These are phyloP conservation scores for Monsonia emarginata DNA, from an alignment of 441 rosid genomes.

Conservation along the genomic window DNA sequence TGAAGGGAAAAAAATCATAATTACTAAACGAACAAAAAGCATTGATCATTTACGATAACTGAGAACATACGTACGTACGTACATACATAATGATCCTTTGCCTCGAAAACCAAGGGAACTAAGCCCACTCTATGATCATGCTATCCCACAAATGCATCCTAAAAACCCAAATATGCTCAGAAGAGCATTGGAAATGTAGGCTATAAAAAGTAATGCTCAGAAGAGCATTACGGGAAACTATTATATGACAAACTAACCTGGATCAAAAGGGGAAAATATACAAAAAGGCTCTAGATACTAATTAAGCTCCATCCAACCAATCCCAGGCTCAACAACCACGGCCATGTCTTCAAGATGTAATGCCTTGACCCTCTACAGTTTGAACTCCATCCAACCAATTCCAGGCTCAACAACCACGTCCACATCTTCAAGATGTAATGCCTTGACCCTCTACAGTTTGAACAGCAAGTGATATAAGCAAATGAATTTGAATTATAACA, in stretches of 20 bases:
- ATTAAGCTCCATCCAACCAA: conserved; percentile 94
- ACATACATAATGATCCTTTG: too few relatives aligned
- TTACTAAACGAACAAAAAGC: conserved; percentile 1
- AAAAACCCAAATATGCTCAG: too few relatives aligned
- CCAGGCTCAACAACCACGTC: conserved; percentile 96
- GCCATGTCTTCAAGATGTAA: conserved; percentile 89
- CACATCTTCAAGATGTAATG: conserved; percentile 81
- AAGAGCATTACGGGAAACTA: background rate
- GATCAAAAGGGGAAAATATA: conserved; percentile 88
- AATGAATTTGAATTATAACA: background rate
- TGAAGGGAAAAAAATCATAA: conserved; percentile 10
- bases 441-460: conserved; percentile 56
- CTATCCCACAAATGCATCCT: too few relatives aligned
- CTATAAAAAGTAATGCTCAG: background rate
- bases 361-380: conserved; percentile 62
- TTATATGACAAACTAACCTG: conserved; percentile 39
- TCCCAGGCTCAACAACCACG: conserved; percentile 92
- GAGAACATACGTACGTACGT: too few relatives aligned
- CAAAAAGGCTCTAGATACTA: conserved; percentile 80
- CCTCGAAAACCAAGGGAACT: too few relatives aligned
- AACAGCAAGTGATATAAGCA: conserved; percentile 7
- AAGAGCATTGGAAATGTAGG: too few relatives aligned
- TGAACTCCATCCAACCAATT: conserved; percentile 34
- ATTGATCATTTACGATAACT: background rate
- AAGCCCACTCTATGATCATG: too few relatives aligned